Base-by-base conservation (phyloP, 495 filamentous ascomycete species). In the Penicillium maclennaniae region DNA sequence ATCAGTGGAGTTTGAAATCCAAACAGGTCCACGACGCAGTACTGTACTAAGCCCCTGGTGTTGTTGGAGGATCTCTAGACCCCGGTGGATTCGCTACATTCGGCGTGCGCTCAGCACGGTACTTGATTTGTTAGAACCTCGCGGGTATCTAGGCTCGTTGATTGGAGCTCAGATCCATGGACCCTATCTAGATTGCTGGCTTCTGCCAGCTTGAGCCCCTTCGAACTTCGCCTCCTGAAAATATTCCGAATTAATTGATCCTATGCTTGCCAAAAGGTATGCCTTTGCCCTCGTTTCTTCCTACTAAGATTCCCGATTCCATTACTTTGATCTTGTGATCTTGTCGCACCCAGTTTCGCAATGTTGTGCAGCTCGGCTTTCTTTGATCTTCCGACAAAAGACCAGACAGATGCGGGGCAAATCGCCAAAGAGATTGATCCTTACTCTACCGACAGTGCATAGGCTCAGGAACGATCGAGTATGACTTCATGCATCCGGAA, bases 371-470 rank as follows among this genome's bases (percentile, higher is more conserved):
- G 9, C 37, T 39, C 37, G 15, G 8, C 37, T 6, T 39, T 15
- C 8, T 39, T 14, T 39, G 37, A 15, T n/a, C 37, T 15, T 39
- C 2, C 15, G 37, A 6, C 15, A 39, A 6, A 17, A 39, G 37
- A 14, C 37, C 25, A 39, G 21, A 53, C 36, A 34, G 37, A 6
- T 6, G 7, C 55, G 12, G 26, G 53, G 3, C 9, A 47, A 27
- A 57, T 23, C 2, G 16, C 43, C 6, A 28, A 53, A 3, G 26
- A 57, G 21, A 36, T 26, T 43, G 38, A 44, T 9, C 25, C 49
- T 23, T 14, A 39, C n/a, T 57, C 53, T 17, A 53, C 53, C 5
- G 55, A 49, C 21, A 49, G 55, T 49, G 47, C 37, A n/a, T 43
- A 4, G 49, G 44, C 6, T n/a, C 43, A 25, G n/a, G 44, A 45